Conservation (phyloP, 352 stramenopile genomes). For the Pythium guiyangense region DNA sequence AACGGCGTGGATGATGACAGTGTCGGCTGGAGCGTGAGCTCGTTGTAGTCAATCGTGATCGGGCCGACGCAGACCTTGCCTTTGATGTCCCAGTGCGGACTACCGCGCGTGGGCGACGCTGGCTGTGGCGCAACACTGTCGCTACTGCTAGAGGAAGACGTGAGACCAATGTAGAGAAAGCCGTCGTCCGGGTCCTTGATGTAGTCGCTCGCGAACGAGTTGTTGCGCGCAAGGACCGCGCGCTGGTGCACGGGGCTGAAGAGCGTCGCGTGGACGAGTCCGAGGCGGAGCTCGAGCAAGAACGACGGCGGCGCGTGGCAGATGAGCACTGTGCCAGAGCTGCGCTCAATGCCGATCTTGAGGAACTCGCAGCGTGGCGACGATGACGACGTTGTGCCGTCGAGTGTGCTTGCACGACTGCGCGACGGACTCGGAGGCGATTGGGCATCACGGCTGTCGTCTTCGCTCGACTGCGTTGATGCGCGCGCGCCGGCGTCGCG, state of each 20-base stretch:
- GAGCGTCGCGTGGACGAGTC: constrained; percentile 41
- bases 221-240: constrained; percentile 19
- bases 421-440: too few species aligned
- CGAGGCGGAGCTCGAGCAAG: constrained; percentile 53
- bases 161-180: constrained; percentile 68
- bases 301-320: constrained; percentile 24
- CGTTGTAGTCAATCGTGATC: constrained; percentile 60
- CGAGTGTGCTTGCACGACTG: neutral
- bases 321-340: constrained; percentile 42
- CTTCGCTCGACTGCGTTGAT: neutral
- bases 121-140: too few species aligned
- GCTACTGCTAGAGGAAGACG: constrained; percentile 35
- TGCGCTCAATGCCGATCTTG: constrained; percentile 39
- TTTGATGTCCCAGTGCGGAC: constrained; percentile 49
- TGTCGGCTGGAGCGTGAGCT: constrained; percentile 30
- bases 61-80: constrained; percentile 51
- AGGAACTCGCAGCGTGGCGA: constrained; percentile 17
- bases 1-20: constrained; percentile 16
- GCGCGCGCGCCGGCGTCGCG: constrained; percentile 13
- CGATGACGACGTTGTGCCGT: neutral
- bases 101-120: too few species aligned
- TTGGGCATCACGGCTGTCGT: too few species aligned
- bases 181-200: constrained; percentile 59
- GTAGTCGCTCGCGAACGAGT: constrained; percentile 57
- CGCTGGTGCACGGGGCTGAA: constrained; percentile 16